A percentile compares a stretch with the other conserved stretches of the same genome.
These are phyloP conservation scores for Lindgomyces ingoldianus DNA, from an alignment of 495 filamentous ascomycete species.

Conservation along the genomic window DNA sequence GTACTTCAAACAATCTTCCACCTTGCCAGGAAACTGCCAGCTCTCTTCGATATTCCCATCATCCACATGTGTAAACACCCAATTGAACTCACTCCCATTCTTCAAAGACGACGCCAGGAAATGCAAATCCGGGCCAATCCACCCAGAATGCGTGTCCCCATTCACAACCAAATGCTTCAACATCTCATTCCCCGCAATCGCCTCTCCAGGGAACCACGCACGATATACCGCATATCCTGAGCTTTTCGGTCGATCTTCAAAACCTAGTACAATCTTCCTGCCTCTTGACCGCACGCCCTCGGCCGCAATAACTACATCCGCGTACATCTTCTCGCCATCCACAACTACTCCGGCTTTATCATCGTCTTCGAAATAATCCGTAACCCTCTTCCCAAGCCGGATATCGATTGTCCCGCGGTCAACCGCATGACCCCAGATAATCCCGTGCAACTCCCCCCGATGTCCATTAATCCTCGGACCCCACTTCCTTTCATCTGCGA, in stretches of 20 bases:
- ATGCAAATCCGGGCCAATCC: constrained; percentile 44
- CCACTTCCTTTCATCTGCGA: constrained; percentile 44
- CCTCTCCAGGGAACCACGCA: constrained; percentile 36
- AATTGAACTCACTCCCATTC: constrained; percentile 41
- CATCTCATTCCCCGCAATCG: constrained; percentile 35
- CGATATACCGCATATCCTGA: constrained; percentile 61
- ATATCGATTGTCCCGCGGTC: constrained; percentile 57
- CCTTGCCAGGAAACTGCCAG: constrained; percentile 39
- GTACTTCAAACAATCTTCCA: constrained; percentile 38
- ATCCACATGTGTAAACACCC: constrained; percentile 46
- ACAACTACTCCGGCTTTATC: constrained; percentile 57
- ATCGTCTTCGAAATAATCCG: constrained; percentile 62
- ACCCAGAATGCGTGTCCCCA: constrained; percentile 41
- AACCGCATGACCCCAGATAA: constrained; percentile 59
- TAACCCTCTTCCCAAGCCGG: constrained; percentile 55
- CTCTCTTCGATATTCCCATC: constrained; percentile 41
- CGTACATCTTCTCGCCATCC: constrained; percentile 53
- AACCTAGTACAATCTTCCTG: constrained; percentile 61
- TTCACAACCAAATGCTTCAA: constrained; percentile 36
- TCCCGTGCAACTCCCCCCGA: constrained; percentile 62
- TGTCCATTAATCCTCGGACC: constrained; percentile 60
- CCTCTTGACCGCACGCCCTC: constrained; percentile 64
- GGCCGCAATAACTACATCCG: constrained; percentile 62
- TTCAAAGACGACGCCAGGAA: constrained; percentile 42
- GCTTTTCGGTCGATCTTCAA: constrained; percentile 61